phyloP scores from a whole-genome alignment of 192 early-diverging fungal genomes.

The Coemansia sp. region DNA sequence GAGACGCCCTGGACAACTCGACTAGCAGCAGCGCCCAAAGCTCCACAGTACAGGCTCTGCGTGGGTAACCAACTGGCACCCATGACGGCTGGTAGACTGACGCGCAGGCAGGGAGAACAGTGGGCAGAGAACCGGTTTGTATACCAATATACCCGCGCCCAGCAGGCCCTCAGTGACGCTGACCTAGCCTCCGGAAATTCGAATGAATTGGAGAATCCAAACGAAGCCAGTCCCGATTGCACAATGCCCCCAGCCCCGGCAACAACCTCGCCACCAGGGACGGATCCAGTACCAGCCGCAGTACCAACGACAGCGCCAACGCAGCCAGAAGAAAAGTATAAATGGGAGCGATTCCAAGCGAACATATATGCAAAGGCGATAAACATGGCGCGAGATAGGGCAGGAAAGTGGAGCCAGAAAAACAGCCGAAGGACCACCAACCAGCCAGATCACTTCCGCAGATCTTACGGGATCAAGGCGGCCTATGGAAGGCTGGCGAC shows the following conservation, averaged over 20 bases:
- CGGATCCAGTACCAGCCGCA: not conserved
- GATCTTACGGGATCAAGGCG: not conserved
- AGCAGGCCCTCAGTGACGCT: too few species aligned
- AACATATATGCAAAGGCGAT: not conserved
- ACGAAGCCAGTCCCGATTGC: not conserved
- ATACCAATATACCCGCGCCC: not conserved
- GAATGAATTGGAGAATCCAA: too few species aligned
- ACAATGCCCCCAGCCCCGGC: too few species aligned
- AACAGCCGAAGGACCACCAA: not conserved
- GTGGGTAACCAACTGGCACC: not conserved
- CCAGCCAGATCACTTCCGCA: not conserved
- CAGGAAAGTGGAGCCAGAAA: not conserved
- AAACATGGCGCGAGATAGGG: not conserved
- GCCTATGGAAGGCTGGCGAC: not conserved
- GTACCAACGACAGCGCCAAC: not conserved
- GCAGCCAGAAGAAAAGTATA: not conserved
- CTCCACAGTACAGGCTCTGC: not conserved
- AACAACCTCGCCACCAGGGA: too few species aligned
- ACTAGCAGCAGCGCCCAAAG: not conserved
- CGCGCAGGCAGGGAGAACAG: not conserved
- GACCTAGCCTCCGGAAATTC: too few species aligned
- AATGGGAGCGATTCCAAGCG: not conserved
- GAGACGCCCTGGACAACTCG: not conserved
- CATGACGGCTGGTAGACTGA: not conserved
- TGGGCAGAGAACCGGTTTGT: not conserved